Percentiles rank a stretch among this genome's conserved stretches.
phyloP scores from a whole-genome alignment of 805 yeast species.

The Starmerella asiatica region DNA sequence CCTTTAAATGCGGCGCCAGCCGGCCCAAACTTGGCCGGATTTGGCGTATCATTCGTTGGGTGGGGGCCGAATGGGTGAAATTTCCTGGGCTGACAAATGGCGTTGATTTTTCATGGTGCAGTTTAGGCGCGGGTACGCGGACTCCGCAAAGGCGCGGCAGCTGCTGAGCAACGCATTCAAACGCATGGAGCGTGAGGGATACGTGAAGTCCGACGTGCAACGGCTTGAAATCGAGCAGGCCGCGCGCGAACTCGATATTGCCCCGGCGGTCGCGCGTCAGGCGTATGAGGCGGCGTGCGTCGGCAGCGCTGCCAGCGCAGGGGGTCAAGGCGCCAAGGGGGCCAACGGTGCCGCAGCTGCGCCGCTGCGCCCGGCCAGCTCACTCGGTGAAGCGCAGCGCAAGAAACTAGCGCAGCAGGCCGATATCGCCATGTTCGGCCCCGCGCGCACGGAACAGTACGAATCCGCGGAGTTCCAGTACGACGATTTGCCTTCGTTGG shows the following conservation, averaged over 20 bases:
- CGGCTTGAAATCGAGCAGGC: constrained; percentile 22
- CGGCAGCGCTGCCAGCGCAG: not conserved
- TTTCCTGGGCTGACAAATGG: not conserved
- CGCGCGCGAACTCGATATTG: constrained; percentile 24
- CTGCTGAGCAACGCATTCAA: constrained; percentile 25
- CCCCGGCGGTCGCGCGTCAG: constrained; percentile 19
- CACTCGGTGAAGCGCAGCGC: constrained; percentile 2
- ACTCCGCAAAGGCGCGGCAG: constrained; percentile 20
- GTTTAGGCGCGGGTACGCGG: constrained; percentile 10
- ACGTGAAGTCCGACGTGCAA: constrained; percentile 22
- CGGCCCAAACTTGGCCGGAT: not conserved
- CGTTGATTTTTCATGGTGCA: constrained; percentile 1
- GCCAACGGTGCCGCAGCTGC: not conserved
- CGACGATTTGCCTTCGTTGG: constrained; percentile 55
- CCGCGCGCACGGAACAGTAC: constrained; percentile 18
- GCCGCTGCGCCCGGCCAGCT: not conserved
- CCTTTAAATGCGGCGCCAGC: not conserved
- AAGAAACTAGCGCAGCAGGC: constrained; percentile 14
- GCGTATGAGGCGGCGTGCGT: constrained; percentile 20
- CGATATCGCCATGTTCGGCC: constrained; percentile 21
- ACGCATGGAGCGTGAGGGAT: constrained; percentile 22
- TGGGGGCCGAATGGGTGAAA: not conserved
- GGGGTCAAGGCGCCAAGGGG: not conserved
- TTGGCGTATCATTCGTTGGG: not conserved
- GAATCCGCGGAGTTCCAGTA: constrained; percentile 31